Evolutionary conservation across 805 yeast species (phyloP).

Genomic region (Starmerella powellii): DNA sequence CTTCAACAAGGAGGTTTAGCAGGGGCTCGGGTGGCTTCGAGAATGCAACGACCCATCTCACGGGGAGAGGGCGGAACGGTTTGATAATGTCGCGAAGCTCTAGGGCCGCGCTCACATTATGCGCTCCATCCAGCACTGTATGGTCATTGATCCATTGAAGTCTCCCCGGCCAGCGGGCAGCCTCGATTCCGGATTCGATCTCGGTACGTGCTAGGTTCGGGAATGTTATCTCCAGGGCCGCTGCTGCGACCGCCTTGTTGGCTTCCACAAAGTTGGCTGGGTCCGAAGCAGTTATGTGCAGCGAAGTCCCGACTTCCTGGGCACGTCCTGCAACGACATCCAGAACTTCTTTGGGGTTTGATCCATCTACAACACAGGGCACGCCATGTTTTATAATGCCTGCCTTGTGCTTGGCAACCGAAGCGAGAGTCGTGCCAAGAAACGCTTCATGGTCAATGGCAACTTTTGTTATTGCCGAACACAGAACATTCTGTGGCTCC

Average conservation of each 20-base stretch:
- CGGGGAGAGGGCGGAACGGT: constrained; percentile 24
- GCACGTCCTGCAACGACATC: constrained; percentile 14
- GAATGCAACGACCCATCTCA: constrained; percentile 58
- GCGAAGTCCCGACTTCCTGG: constrained; percentile 2
- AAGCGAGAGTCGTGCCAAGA: constrained; percentile 51
- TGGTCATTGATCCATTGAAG: constrained; percentile 40
- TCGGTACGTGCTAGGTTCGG: constrained; percentile 9
- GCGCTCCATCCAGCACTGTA: constrained; percentile 80
- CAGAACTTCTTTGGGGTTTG: constrained; percentile 45
- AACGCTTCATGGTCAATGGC: constrained; percentile 76
- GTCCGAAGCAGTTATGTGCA: background rate
- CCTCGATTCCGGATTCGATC: constrained; percentile 41
- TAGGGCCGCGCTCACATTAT: constrained; percentile 74
- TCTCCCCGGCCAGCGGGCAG: constrained; percentile 78
- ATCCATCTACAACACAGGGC: constrained; percentile 61
- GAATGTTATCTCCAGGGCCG: background rate
- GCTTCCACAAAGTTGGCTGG: background rate
- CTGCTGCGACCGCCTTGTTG: constrained; percentile 10
- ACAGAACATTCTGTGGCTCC: constrained; percentile 35
- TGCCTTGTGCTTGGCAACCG: constrained; percentile 70
- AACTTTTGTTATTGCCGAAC: constrained; percentile 69
- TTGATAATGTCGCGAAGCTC: constrained; percentile 50
- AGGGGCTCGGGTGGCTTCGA: constrained; percentile 52
- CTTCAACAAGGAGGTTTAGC: constrained; percentile 38
- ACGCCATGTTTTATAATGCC: constrained; percentile 61